Evolutionary conservation across 352 stramenopile genomes (phyloP), one percentile per base, ranked within the genome.

Genomic region (Phytophthora agathidicida): DNA sequence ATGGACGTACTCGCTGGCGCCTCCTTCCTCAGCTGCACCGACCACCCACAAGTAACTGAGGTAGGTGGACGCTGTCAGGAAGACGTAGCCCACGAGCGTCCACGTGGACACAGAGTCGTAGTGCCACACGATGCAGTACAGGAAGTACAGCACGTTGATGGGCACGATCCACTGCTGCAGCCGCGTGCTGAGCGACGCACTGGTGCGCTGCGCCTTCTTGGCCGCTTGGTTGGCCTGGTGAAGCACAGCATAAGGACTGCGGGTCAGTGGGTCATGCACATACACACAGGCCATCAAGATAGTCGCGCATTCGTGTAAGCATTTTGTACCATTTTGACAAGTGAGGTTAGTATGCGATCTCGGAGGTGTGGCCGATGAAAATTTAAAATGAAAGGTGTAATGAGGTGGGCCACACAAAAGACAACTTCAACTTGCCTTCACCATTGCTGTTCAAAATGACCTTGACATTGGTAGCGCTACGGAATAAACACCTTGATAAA

Each of bases 31-130:
- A 5, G 80, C 81, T 8, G 86, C 86, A 22, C 75, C 75, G 20
- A 95, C 76, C 22, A 91, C 79, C 86, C 84, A 94, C 43, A 80
- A 85, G 71, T 88, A 94, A 60, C 79, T 89, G 13, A 90, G 22
- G 54, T 95, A 94, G 36, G 85, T 93, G 26, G 75, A 79, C 20
- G 69, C 65, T 1, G 78, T 33, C 19, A 94, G 67, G 59, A 94
- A 90, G 14, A 54, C 35, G 55, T 93, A 91, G 14, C 86, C 84
- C 38, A 71, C 62, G 9, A 89, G 26, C 22, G 86, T 93, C 86
- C 84, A 94, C 36, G 39, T 62, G 24, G 84, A 87, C 52, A 94
- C 75, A 1, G 70, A 79, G 30, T 58, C 55, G 35, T 79, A 86
- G 56, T 88, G 71, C 84, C 84, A 96, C 32, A 93, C 35, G 19